Base-by-base conservation (phyloP, 768 basidiomycete genomes). In the Serendipita sp. region DNA sequence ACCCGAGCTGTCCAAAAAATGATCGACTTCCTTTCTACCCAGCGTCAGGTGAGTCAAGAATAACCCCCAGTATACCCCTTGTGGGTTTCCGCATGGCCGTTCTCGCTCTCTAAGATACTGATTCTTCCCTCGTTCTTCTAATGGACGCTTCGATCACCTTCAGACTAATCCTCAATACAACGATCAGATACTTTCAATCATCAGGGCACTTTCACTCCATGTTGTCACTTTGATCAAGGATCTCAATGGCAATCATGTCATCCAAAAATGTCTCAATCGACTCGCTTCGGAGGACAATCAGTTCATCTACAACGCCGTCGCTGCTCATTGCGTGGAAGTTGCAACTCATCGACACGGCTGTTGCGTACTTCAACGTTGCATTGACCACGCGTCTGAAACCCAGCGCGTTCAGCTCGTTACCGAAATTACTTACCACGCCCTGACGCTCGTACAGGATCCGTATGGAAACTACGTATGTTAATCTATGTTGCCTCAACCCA, bases 171-270 rank as follows among this genome's bases (percentile, higher is more conserved):
- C 81, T 72, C 78, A 84, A 77, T 91, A 86, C 79, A 83, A 88
- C 77, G 76, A 79, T 74, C 88, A 96, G 85, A 97, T 99, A 69
- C 90, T 93, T 72, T 89, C 91, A 40, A 91, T 98, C 76, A 97
- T 98, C 71, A 80, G 94, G 66, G 95, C 96, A 3, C 83, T 99
- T 70, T 95, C 92, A 76, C 80, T 96, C 65, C 94, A 97, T 74
- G 96, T 99, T 70, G 96, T 99, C 36, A 93, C 94, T 68, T 82
- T 99, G 69, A 99, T 99, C 85, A 99, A 98, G 81, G 96, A 94
- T 74, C 77, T 95, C 71, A 95, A 95, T 72, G 91, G 91, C 62
- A 95, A 95, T 71, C 91, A 97, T 73, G 94, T 98, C 72, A 96
- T 98, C 67, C 96, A 99, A 75, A 99, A 99, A 75, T 99, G 96